phyloP scores from a whole-genome alignment of 2,329 filamentous ascomycete genomes.

The Talaromyces atroroseus region DNA sequence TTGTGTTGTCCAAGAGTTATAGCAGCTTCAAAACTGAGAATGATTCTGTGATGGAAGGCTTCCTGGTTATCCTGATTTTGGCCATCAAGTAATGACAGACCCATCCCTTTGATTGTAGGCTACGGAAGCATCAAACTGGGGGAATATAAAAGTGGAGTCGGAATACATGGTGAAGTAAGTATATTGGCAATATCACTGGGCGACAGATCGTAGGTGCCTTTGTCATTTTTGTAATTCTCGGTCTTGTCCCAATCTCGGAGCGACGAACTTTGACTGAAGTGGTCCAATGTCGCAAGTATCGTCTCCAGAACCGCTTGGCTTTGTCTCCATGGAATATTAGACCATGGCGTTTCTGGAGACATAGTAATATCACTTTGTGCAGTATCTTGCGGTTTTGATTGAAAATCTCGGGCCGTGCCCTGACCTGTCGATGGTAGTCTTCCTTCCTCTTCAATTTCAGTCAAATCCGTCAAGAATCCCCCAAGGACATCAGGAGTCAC shows the following conservation, averaged over 20 bases:
- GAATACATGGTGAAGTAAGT: not conserved
- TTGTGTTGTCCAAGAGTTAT: not conserved
- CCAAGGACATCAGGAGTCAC: not conserved
- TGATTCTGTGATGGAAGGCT: not conserved
- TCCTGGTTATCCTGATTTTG: not conserved
- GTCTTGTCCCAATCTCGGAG: not conserved
- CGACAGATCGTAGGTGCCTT: not conserved
- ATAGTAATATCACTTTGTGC: not conserved
- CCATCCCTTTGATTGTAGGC: not conserved
- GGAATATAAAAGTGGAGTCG: not conserved
- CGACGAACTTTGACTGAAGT: not conserved
- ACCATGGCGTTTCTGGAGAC: not conserved
- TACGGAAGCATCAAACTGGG: not conserved
- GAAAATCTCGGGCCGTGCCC: not conserved
- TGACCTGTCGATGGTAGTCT: not conserved
- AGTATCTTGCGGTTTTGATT: not conserved
- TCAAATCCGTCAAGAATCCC: not conserved
- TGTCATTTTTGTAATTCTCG: not conserved
- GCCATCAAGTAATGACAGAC: not conserved
- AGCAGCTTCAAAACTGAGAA: conserved; percentile 7
- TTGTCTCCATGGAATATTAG: not conserved
- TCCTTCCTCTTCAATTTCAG: not conserved
- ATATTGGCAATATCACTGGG: conserved; percentile 7
- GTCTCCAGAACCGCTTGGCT: not conserved
- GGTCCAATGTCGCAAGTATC: not conserved